phyloP scores from a whole-genome alignment of 257 asterid species.

The Solanum habrochaites region DNA sequence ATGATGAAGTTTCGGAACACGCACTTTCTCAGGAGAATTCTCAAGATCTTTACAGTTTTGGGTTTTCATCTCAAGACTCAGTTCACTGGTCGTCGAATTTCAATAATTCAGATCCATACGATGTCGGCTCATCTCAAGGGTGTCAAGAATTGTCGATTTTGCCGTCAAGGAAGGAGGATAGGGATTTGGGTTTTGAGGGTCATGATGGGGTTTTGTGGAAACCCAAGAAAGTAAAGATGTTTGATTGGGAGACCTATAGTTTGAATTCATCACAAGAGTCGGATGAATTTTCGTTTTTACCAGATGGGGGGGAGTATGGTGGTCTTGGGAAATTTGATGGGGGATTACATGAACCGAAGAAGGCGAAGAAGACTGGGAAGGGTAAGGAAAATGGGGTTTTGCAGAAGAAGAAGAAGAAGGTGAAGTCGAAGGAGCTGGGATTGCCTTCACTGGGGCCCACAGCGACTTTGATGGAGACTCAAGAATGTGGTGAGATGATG shows the following conservation, averaged over 20 bases:
- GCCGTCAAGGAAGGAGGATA: conserved; percentile 22
- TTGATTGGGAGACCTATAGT: conserved; percentile 22
- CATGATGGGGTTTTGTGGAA: conserved; percentile 36
- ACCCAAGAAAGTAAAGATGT: conserved; percentile 30
- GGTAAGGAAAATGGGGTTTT: conserved; percentile 25
- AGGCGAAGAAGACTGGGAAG: conserved; percentile 22
- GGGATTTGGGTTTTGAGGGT: conserved; percentile 23
- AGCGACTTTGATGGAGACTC: conserved; percentile 80
- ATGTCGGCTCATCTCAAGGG: conserved; percentile 23
- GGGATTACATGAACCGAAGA: conserved; percentile 16
- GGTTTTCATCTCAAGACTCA: conserved; percentile 48
- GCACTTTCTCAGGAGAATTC: conserved; percentile 35
- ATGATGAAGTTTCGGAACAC: conserved; percentile 34
- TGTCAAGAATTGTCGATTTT: conserved; percentile 17
- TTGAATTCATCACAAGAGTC: conserved; percentile 43
- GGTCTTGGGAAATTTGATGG: conserved; percentile 9
- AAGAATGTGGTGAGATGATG: conserved; percentile 82
- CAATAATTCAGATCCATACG: conserved; percentile 22
- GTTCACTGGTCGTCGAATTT: conserved; percentile 22
- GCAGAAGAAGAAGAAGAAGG: conserved; percentile 43
- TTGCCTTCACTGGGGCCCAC: conserved; percentile 21
- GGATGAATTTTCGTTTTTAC: conserved; percentile 25
- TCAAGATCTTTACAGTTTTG: conserved; percentile 44
- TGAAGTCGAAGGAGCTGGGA: conserved; percentile 26
- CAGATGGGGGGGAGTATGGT: background rate